Evolutionary conservation across 768 basidiomycete species (phyloP).

Genomic region (Paxillus ammoniavirescens): DNA sequence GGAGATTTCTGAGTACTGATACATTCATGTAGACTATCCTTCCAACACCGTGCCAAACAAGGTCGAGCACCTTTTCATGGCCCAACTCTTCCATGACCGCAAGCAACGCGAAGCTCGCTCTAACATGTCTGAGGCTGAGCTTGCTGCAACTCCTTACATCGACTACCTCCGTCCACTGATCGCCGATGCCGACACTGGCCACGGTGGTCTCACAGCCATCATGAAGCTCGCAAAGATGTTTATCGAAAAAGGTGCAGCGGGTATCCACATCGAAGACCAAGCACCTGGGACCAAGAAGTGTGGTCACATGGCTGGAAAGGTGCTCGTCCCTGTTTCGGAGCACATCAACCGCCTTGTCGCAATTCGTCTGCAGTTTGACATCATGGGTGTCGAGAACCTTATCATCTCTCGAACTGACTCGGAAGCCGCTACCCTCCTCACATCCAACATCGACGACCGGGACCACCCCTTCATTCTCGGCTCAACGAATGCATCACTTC

Average conservation of each 20-base stretch:
- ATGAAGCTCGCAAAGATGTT: conserved; percentile 99
- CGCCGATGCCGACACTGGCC: conserved; percentile 97
- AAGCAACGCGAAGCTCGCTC: conserved; percentile 88
- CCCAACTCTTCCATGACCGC: conserved; percentile 98
- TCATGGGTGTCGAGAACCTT: conserved; percentile 97
- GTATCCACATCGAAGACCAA: conserved; percentile 98
- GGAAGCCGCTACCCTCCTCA: conserved; percentile 95
- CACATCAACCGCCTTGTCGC: conserved; percentile 98
- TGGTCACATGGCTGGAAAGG: conserved; percentile 93
- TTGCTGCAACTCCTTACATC: conserved; percentile 64
- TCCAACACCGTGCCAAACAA: conserved; percentile 99
- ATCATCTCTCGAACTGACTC: conserved; percentile 94
- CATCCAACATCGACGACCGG: conserved; percentile 94
- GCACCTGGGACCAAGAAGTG: conserved; percentile 97
- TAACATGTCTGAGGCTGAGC: conserved; percentile 65
- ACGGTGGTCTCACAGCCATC: conserved; percentile 95
- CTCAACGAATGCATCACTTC: conserved; percentile 70
- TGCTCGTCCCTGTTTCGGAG: conserved; percentile 94
- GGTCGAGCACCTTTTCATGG: conserved; percentile 97
- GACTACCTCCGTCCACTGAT: conserved; percentile 95
- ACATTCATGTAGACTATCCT: conserved; percentile 72
- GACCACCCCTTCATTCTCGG: conserved; percentile 98
- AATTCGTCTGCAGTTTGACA: conserved; percentile 95
- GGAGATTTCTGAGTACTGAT: not conserved
- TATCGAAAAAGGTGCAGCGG: conserved; percentile 97